A percentile compares a stretch with the other conserved stretches of the same genome.
Evolutionary conservation across 441 rosid species (phyloP).

Genomic region (Mallotus japonicus): DNA sequence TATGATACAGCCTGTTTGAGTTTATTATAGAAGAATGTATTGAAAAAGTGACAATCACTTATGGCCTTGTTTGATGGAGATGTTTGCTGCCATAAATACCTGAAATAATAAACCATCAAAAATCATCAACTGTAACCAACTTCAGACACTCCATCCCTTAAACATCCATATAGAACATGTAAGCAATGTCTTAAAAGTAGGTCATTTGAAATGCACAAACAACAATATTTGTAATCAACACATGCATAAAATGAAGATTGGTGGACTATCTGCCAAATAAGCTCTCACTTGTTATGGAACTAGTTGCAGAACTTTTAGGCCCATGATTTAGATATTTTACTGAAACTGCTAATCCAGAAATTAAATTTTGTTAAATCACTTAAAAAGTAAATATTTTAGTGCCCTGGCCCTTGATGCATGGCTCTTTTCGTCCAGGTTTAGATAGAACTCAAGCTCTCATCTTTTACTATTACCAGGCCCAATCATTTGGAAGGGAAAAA

Average conservation of each 20-base stretch:
- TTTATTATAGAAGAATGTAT: constrained; percentile 88
- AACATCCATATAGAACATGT: constrained; percentile 9
- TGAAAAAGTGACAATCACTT: constrained; percentile 69
- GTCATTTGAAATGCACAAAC: background rate
- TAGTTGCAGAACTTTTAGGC: background rate
- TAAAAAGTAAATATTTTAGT: background rate
- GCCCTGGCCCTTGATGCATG: background rate
- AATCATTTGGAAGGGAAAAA: background rate
- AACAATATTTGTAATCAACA: constrained; percentile 5
- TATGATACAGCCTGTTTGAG: constrained; percentile 66
- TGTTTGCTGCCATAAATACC: constrained; percentile 66
- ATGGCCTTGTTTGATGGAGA: constrained; percentile 46
- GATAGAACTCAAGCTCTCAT: background rate
- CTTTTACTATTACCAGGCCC: background rate
- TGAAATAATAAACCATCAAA: constrained; percentile 29
- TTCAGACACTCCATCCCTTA: background rate
- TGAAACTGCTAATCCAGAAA: background rate
- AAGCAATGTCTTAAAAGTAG: constrained; percentile 9
- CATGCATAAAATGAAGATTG: background rate
- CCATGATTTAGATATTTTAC: background rate
- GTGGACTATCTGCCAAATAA: background rate
- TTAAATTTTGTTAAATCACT: background rate
- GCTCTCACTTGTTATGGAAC: background rate
- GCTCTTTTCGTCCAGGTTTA: background rate
- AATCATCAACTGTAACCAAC: constrained; percentile 10